Evolutionary conservation across 148 eudicot genomes (phyloP).

Genomic region (Rhododendron kiyosumense): DNA sequence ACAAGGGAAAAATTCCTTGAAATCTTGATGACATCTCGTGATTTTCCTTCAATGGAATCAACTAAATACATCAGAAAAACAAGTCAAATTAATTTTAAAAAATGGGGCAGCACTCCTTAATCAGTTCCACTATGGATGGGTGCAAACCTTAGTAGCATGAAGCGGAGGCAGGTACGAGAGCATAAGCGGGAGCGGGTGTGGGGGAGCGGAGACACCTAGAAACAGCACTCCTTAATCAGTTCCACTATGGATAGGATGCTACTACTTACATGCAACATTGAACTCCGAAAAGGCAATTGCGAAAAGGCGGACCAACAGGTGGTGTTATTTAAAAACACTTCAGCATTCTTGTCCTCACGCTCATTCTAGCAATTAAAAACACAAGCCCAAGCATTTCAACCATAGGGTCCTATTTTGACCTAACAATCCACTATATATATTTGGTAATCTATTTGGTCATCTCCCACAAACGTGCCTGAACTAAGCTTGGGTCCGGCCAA

Average conservation of each 20-base stretch:
- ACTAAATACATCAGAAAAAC: not conserved
- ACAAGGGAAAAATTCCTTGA: not conserved
- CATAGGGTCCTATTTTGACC: too few species aligned
- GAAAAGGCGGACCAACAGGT: not conserved
- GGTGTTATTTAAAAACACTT: not conserved
- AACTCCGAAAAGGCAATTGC: not conserved
- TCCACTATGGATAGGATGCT: not conserved
- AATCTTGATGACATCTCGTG: not conserved
- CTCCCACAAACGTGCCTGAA: not conserved
- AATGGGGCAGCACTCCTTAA: not conserved
- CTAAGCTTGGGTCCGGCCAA: not conserved
- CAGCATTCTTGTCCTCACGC: not conserved
- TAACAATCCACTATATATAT: not conserved
- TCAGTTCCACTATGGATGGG: not conserved
- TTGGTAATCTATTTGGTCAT: not conserved
- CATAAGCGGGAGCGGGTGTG: too few species aligned
- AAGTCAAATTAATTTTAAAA: not conserved
- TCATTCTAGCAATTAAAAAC: not conserved
- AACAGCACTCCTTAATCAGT: not conserved
- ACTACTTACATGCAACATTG: not conserved
- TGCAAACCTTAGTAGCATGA: not conserved
- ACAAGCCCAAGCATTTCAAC: not conserved
- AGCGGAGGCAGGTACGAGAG: too few species aligned
- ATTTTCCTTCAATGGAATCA: not conserved
- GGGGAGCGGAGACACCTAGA: too few species aligned